Conservation (phyloP, 225 moss, liverwort and hornwort species). For the Polytrichum formosum region DNA sequence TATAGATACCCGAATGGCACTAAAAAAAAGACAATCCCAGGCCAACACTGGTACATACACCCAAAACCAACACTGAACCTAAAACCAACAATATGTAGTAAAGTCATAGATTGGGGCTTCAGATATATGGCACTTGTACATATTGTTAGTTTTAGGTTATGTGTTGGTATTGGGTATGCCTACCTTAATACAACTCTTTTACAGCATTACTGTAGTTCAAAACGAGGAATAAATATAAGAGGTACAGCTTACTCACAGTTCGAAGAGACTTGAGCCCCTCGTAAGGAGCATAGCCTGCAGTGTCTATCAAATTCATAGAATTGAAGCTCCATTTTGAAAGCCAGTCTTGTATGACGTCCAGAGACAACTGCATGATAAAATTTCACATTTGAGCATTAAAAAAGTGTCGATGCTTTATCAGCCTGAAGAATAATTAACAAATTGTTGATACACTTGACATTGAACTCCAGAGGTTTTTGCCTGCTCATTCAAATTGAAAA, state of each 20-base stretch:
- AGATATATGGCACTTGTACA: no score
- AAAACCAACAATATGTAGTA: no score
- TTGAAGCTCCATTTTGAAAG: slow-evolving; percentile 60
- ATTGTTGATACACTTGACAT: neutral
- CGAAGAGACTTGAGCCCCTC: slow-evolving; percentile 32
- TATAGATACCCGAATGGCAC: no score
- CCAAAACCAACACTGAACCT: no score
- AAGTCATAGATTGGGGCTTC: no score
- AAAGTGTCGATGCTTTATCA: neutral
- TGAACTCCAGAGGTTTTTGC: neutral
- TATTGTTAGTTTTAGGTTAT: no score
- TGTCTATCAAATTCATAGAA: slow-evolving; percentile 57
- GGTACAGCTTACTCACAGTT: slow-evolving; percentile 36
- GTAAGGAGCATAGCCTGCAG: slow-evolving; percentile 66
- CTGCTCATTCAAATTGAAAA: neutral
- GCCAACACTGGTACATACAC: no score
- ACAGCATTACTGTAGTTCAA: no score
- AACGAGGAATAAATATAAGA: neutral
- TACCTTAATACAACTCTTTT: no score
- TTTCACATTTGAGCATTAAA: neutral
- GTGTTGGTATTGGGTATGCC: no score
- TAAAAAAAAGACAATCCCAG: no score
- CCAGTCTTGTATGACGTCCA: slow-evolving; percentile 76
- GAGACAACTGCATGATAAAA: slow-evolving; percentile 61
- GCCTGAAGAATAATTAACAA: neutral